These are phyloP conservation scores for Osmozyma mogii DNA, from an alignment of 805 yeast genomes.

Conservation along the genomic window DNA sequence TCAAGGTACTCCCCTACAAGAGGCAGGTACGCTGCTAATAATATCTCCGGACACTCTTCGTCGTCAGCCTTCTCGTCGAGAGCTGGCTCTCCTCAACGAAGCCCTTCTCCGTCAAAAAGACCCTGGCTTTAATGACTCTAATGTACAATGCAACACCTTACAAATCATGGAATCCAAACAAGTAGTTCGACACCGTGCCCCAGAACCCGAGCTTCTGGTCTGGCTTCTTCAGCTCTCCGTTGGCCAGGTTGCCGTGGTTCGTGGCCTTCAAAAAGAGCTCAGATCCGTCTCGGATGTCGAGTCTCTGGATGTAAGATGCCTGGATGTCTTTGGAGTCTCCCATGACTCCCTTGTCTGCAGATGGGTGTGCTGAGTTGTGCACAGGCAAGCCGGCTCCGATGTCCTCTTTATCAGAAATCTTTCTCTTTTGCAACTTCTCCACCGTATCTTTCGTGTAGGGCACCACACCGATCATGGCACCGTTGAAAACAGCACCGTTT, in stretches of 20 bases:
- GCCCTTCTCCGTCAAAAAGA: conserved; percentile 14
- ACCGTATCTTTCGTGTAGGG: conserved; percentile 57
- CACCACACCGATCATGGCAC: conserved; percentile 56
- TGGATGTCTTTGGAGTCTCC: conserved; percentile 11
- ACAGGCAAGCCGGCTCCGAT: conserved; percentile 38
- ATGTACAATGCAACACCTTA: conserved; percentile 9
- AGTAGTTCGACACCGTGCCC: conserved; percentile 25
- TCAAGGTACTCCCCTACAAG: not conserved
- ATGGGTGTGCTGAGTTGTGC: too few relatives aligned
- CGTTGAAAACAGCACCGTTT: conserved; percentile 67
- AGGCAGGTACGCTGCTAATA: not conserved
- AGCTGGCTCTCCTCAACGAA: conserved; percentile 13
- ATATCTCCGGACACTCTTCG: not conserved
- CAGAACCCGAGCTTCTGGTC: conserved; percentile 25
- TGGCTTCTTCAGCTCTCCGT: conserved; percentile 14
- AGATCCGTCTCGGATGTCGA: conserved; percentile 35
- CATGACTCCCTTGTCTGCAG: conserved; percentile 6
- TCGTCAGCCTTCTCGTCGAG: conserved; percentile 6
- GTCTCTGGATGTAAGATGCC: conserved; percentile 18
- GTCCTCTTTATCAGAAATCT: conserved; percentile 37
- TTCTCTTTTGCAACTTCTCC: conserved; percentile 47
- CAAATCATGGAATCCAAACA: conserved; percentile 39
- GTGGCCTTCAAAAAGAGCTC: conserved; percentile 26
- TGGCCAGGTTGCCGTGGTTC: conserved; percentile 11
- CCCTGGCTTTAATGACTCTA: conserved; percentile 9